Conservation (phyloP, 2,329 filamentous ascomycete species). For the Colletotrichum liriopes region DNA sequence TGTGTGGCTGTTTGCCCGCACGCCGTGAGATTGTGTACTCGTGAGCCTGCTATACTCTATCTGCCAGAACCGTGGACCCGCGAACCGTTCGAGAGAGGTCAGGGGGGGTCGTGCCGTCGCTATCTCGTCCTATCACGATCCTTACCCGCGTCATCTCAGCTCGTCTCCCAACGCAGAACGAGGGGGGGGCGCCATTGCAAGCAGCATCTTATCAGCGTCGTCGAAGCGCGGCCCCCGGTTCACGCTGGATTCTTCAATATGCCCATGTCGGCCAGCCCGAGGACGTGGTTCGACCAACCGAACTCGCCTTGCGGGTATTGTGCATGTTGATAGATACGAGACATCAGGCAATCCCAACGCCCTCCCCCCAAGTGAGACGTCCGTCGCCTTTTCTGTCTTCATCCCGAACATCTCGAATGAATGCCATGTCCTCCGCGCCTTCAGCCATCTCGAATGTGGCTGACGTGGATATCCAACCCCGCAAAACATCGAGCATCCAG, state of each 20-base stretch:
- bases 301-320: neutral
- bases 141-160: neutral
- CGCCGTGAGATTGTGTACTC: neutral
- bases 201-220: slow-evolving; percentile 15
- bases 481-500: slow-evolving; percentile 1
- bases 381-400: too few species aligned
- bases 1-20: neutral
- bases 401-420: neutral
- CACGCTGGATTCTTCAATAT: neutral
- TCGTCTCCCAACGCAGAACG: neutral
- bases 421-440: neutral
- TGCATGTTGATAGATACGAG: neutral
- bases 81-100: neutral
- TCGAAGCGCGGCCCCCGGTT: slow-evolving; percentile 3
- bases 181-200: neutral
- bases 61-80: neutral
- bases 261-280: neutral
- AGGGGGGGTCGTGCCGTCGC: neutral
- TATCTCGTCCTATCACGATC: slow-evolving; percentile 16
- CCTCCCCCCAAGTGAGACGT: neutral
- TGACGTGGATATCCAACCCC: neutral
- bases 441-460: neutral
- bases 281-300: neutral
- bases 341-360: neutral
- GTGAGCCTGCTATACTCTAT: neutral